These are phyloP conservation scores for Buxus sempervirens DNA, from an alignment of 164 flowering plant genomes.

Conservation along the genomic window DNA sequence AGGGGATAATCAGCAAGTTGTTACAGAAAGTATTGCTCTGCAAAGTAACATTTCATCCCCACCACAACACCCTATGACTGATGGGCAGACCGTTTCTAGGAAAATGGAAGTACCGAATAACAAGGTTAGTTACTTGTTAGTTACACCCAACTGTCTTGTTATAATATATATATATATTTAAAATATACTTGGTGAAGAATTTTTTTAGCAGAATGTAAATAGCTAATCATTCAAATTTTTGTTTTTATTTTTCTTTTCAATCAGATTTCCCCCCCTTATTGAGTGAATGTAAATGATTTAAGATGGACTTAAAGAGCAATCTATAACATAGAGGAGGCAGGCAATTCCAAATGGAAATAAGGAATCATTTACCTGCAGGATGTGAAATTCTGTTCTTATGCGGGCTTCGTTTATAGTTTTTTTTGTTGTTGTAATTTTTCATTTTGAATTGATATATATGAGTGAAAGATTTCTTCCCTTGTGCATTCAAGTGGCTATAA, in stretches of 20 bases:
- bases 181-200: too few relatives aligned
- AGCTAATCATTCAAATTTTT: neutral
- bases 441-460: neutral
- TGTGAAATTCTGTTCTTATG: neutral
- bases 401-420: neutral
- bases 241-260: neutral
- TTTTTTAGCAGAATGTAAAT: too few relatives aligned
- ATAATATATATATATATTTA: too few relatives aligned
- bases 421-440: neutral
- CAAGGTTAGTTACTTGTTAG: constrained; percentile 41
- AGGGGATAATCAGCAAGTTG: constrained; percentile 24
- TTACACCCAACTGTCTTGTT: too few relatives aligned
- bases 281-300: too few relatives aligned
- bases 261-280: too few relatives aligned
- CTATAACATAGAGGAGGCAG: neutral
- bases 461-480: neutral
- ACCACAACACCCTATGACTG: constrained; percentile 25
- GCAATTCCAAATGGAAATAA: neutral
- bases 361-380: neutral
- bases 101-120: constrained; percentile 87
- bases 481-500: neutral
- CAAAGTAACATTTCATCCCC: constrained; percentile 29
- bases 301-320: too few relatives aligned
- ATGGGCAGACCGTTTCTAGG: constrained; percentile 30
- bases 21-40: constrained; percentile 17